Base-by-base conservation (phyloP, 2,329 filamentous ascomycete species). In the Neurospora sp. region DNA sequence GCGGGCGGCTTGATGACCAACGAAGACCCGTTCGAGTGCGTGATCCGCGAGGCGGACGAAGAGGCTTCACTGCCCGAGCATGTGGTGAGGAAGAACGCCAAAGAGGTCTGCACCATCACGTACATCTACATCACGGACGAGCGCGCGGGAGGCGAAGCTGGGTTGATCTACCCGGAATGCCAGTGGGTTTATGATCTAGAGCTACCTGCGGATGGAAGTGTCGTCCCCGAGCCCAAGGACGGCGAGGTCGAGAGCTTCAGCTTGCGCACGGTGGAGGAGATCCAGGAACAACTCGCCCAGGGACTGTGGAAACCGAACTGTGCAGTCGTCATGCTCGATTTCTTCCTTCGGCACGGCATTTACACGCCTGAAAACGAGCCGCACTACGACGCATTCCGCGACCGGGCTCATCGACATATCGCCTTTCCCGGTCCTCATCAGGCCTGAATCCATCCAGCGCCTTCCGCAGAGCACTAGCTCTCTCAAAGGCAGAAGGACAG, bases 291-390 rank as follows among this genome's bases (percentile, higher is more conserved):
- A 65, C 82, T 99, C 77, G 85, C 84, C 17, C 82, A 83, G 68
- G 92, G 92, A 15, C 87, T 90, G 75, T 99, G 95, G 83, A 99
- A 99, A 83, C 91, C 94, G 2, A 98, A 98, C 79, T 97, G 94
- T 80, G 91, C 92, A 15, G 79, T 96, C 70, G 87, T 97, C 66
- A 82, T 96, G 78, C 81, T 97, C 66, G 93, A 98, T 79, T 99
- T 98, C 82, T 92, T 99, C 78, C 84, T 97, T 74, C 87, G 95
- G 68, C 92, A 93, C 80, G 91, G 92, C 0, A 87, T 97, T 72
- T 77, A 97, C 77, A 96, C 90, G 8, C 80, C 83, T 62, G 91
- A 92, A 75, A 92, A 93, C 77, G 94, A 98, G 81, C 85, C 86
- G 67, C 83, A 95, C 76, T 93, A 91, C 77, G 84, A 91, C 72